These are phyloP conservation scores for Stachybotrys elegans DNA, from an alignment of 2,329 filamentous ascomycete genomes.

Conservation along the genomic window DNA sequence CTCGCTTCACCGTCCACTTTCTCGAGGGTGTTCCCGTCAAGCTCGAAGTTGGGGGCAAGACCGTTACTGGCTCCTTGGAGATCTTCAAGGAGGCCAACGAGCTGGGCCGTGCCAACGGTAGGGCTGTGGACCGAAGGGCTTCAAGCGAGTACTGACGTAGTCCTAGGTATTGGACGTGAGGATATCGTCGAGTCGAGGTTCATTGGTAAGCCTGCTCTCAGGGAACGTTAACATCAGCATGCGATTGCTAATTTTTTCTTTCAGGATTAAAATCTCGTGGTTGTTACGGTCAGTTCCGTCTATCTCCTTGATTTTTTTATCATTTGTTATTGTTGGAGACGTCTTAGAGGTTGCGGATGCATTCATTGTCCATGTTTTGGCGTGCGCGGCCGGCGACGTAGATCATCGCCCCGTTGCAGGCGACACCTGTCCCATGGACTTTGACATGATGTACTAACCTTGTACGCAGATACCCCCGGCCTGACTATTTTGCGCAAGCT, in stretches of 20 bases:
- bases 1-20: slow-evolving; percentile 58
- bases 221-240: no score
- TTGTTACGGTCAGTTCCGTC: no score
- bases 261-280: no score
- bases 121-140: background rate
- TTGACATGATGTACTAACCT: no score
- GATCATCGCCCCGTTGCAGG: no score
- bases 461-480: no score
- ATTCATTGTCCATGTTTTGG: no score
- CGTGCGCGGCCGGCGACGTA: no score
- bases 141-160: slow-evolving; percentile 3
- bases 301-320: background rate
- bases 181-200: slow-evolving; percentile 15
- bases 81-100: slow-evolving; percentile 60
- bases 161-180: slow-evolving; percentile 12
- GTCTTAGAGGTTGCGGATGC: no score
- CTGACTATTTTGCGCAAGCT: no score
- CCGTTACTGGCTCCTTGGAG: slow-evolving; percentile 57
- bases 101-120: slow-evolving; percentile 37
- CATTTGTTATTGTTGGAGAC: background rate
- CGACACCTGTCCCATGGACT: no score
- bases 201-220: slow-evolving; percentile 7
- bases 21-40: slow-evolving; percentile 62
- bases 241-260: no score
- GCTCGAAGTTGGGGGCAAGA: slow-evolving; percentile 49